phyloP scores from a whole-genome alignment of 176 grass and related monocot species.

The Ananas comosus region DNA sequence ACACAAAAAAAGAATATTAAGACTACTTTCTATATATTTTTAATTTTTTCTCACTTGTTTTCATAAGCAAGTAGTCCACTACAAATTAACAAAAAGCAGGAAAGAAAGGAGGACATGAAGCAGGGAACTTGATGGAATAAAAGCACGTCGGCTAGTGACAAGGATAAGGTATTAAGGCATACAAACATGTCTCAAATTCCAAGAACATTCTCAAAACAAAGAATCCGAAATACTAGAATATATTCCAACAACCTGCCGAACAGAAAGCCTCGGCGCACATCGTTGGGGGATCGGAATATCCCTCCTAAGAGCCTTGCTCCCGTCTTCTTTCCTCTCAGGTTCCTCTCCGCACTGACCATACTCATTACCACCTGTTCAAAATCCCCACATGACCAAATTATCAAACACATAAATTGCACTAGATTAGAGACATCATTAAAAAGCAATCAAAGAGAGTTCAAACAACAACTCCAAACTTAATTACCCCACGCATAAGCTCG shows the following conservation, averaged over 20 bases:
- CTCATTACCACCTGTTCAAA: conserved; percentile 68
- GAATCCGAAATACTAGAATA: conserved; percentile 2
- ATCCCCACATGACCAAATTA: not conserved
- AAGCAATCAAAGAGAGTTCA: not conserved
- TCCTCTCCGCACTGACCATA: conserved; percentile 97
- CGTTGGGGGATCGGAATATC: conserved; percentile 73
- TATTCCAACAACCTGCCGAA: conserved; percentile 63
- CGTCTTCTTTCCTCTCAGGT: conserved; percentile 90
- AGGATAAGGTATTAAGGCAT: conserved; percentile 1
- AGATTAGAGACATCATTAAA: conserved; percentile 10
- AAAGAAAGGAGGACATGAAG: conserved; percentile 12
- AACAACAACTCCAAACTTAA: not conserved
- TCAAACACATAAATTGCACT: conserved; percentile 8
- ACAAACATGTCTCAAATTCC: conserved; percentile 15
- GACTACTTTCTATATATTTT: too few species aligned
- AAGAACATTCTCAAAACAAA: conserved; percentile 22
- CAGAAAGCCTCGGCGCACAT: conserved; percentile 76
- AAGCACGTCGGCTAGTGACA: conserved; percentile 14
- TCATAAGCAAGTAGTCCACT: too few species aligned
- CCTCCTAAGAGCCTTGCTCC: conserved; percentile 61
- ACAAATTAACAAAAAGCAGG: not conserved
- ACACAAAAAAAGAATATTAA: too few species aligned
- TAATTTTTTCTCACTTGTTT: too few species aligned
- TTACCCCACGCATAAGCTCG: conserved; percentile 86
- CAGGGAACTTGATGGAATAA: conserved; percentile 26